Evolutionary conservation across 805 yeast species (phyloP).

Genomic region (Yamadazyma scolyti): DNA sequence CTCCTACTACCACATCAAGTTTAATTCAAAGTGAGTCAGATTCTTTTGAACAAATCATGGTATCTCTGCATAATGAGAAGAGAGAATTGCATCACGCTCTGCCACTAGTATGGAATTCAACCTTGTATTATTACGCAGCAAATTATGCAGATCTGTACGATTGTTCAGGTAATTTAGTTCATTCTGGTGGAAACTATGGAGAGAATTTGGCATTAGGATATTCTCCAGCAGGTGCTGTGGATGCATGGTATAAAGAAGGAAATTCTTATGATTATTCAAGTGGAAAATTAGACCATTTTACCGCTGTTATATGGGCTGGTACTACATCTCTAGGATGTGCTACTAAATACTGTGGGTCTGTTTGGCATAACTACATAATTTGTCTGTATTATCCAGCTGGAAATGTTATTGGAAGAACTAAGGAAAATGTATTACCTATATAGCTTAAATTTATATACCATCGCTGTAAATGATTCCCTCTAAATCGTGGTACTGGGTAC

Average conservation of each 20-base stretch:
- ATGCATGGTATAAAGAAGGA: conserved; percentile 42
- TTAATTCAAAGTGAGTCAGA: neutral
- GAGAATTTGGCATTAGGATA: conserved; percentile 40
- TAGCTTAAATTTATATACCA: conserved; percentile 1
- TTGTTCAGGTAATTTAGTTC: conserved; percentile 32
- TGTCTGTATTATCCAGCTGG: conserved; percentile 36
- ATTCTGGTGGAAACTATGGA: conserved; percentile 35
- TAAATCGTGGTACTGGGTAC: conserved; percentile 30
- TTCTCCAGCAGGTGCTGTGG: conserved; percentile 26
- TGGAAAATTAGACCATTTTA: conserved; percentile 31
- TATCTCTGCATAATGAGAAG: conserved; percentile 25
- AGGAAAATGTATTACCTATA: conserved; percentile 21
- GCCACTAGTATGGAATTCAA: conserved; percentile 27
- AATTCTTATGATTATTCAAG: conserved; percentile 23
- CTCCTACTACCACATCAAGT: neutral
- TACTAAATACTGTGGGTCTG: conserved; percentile 23
- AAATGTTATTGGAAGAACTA: conserved; percentile 22
- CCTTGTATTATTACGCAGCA: conserved; percentile 28
- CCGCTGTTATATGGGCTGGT: conserved; percentile 36
- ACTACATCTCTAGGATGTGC: conserved; percentile 34
- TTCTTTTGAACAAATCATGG: conserved; percentile 4
- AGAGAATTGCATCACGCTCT: conserved; percentile 27
- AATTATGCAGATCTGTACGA: conserved; percentile 27
- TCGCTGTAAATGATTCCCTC: conserved; percentile 25
- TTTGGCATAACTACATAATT: conserved; percentile 34